Conservation (phyloP, 305 asterid genomes). For the Fraxinus platypoda region DNA sequence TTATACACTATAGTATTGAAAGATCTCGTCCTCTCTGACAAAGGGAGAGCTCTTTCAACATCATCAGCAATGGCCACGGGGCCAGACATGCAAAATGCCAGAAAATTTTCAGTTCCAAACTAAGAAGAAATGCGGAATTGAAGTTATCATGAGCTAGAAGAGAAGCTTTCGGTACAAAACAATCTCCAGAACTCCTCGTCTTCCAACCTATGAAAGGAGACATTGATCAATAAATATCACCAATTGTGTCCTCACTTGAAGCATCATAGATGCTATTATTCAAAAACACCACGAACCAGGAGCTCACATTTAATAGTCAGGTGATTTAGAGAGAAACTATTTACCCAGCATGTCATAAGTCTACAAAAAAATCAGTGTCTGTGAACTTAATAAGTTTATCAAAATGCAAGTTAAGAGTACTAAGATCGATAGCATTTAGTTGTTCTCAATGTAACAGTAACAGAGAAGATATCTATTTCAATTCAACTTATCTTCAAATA, state of each 20-base stretch:
- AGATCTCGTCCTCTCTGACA: conserved; percentile 61
- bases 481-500: background rate
- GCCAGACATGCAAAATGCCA: conserved; percentile 87
- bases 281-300: background rate
- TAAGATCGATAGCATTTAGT: background rate
- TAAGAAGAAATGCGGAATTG: conserved; percentile 10
- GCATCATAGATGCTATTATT: background rate
- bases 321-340: background rate
- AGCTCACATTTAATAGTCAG: background rate
- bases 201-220: conserved; percentile 20
- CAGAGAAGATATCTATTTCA: conserved; percentile 6
- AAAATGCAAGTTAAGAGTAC: background rate
- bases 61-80: conserved; percentile 56
- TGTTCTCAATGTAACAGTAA: background rate
- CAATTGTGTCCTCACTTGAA: background rate
- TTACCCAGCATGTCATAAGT: background rate
- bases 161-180: conserved; percentile 14
- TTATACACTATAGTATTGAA: conserved; percentile 34
- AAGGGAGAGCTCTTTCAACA: conserved; percentile 48
- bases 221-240: background rate
- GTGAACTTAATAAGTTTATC: background rate
- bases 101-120: conserved; percentile 32
- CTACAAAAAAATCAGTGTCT: background rate
- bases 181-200: conserved; percentile 17
- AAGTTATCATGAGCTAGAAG: conserved; percentile 26